A percentile compares a stretch with the other conserved stretches of the same genome.
These are phyloP conservation scores for Pseudocercospora fijiensis DNA, from an alignment of 2,329 filamentous ascomycete species.

Conservation along the genomic window DNA sequence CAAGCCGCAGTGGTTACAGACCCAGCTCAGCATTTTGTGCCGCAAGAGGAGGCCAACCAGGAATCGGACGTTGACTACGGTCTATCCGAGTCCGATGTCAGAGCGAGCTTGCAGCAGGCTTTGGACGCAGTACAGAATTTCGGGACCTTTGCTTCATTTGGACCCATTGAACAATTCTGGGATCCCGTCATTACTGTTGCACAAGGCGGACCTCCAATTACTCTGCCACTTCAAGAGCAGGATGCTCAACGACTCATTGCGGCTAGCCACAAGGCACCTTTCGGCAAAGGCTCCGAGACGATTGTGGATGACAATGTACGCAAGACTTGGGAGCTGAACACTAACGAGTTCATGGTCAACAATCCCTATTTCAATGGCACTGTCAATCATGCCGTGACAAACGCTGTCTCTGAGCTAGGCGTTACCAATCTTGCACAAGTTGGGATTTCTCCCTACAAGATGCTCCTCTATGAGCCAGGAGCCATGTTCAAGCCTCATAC, in stretches of 20 bases:
- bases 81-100: background rate
- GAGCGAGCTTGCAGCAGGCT: background rate
- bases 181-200: background rate
- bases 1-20: background rate
- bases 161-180: background rate
- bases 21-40: background rate
- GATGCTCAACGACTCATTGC: slow-evolving; percentile 22
- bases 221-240: slow-evolving; percentile 11
- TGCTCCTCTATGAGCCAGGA: slow-evolving; percentile 28
- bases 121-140: background rate
- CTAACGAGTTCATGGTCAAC: slow-evolving; percentile 11
- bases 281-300: slow-evolving; percentile 36
- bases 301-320: slow-evolving; percentile 34
- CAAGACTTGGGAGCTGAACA: slow-evolving; percentile 35
- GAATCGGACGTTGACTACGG: slow-evolving; percentile 1
- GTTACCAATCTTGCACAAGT: slow-evolving; percentile 9
- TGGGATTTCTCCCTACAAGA: slow-evolving; percentile 27
- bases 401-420: slow-evolving; percentile 21
- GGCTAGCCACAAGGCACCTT: slow-evolving; percentile 33
- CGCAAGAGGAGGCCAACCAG: background rate
- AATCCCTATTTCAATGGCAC: slow-evolving; percentile 29
- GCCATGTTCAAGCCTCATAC: slow-evolving; percentile 30
- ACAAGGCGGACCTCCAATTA: slow-evolving; percentile 3
- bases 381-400: slow-evolving; percentile 22
- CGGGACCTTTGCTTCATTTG: background rate